Conservation (phyloP, 2,329 filamentous ascomycete genomes). For the Colletotrichum trifolii region DNA sequence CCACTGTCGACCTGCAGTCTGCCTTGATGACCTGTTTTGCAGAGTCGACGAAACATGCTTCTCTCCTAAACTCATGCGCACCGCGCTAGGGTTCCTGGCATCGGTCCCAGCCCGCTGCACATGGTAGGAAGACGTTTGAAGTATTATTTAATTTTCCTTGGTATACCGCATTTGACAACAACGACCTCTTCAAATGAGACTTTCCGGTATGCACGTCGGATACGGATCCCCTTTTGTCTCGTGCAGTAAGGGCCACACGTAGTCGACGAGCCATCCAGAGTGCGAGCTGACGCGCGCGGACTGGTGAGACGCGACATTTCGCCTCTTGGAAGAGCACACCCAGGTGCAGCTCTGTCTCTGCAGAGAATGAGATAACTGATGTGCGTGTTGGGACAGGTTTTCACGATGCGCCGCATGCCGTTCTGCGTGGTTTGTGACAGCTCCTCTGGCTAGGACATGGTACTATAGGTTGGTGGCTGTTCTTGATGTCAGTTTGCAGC, state of each 20-base stretch:
- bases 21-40: slow-evolving; percentile 18
- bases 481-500: slow-evolving; percentile 11
- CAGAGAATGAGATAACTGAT: no score
- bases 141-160: no score
- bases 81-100: background rate
- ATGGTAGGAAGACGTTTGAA: no score
- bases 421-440: background rate
- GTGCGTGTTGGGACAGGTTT: no score
- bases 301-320: no score
- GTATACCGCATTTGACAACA: no score
- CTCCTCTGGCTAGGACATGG: background rate
- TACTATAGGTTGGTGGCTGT: no score
- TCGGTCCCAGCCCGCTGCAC: slow-evolving; percentile 6
- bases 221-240: background rate
- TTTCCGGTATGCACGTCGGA: background rate
- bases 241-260: background rate
- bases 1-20: slow-evolving; percentile 16
- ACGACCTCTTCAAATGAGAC: slow-evolving; percentile 18
- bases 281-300: no score
- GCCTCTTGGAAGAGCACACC: no score
- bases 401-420: no score
- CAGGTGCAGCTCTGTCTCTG: no score
- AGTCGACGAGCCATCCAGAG: no score
- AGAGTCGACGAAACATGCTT: slow-evolving; percentile 13
- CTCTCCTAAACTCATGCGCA: slow-evolving; percentile 10